Evolutionary conservation across 2,329 filamentous ascomycete genomes (phyloP).

Genomic region (Helicocarpus griseus): DNA sequence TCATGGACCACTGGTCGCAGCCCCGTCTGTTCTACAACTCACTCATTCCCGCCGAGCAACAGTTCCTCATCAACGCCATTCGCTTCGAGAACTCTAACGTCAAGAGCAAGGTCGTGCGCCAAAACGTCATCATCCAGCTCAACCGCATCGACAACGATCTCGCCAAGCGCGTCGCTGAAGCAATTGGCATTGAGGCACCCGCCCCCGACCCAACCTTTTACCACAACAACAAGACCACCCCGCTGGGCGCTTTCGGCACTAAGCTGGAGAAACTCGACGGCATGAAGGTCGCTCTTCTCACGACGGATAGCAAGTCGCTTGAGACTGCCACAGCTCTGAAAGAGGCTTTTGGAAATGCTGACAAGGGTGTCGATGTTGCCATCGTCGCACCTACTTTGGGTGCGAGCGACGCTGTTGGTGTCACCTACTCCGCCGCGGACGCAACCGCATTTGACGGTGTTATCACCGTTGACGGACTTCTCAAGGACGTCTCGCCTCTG

Average conservation of each 20-base stretch:
- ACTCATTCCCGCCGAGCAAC: constrained; percentile 54
- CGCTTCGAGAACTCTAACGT: constrained; percentile 60
- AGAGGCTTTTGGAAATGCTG: constrained; percentile 32
- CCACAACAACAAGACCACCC: constrained; percentile 59
- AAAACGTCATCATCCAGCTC: constrained; percentile 58
- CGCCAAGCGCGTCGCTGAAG: constrained; percentile 53
- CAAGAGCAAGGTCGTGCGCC: constrained; percentile 47
- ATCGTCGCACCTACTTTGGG: constrained; percentile 52
- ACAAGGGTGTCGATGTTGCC: constrained; percentile 43
- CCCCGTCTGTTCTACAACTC: constrained; percentile 67
- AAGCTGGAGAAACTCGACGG: constrained; percentile 52
- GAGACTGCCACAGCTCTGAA: constrained; percentile 43
- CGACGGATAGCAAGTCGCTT: constrained; percentile 35
- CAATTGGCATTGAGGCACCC: constrained; percentile 51
- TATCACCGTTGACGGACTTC: constrained; percentile 44
- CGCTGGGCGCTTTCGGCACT: constrained; percentile 49
- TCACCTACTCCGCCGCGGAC: constrained; percentile 57
- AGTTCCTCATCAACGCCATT: constrained; percentile 63
- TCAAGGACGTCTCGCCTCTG: constrained; percentile 31
- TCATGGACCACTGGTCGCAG: constrained; percentile 64
- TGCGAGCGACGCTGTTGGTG: constrained; percentile 35
- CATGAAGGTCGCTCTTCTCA: constrained; percentile 55
- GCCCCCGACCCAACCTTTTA: constrained; percentile 55
- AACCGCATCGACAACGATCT: constrained; percentile 61
- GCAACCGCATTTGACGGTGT: constrained; percentile 40